Base-by-base conservation (phyloP, 2,329 filamentous ascomycete species). In the Reticulascus tulasneorum region DNA sequence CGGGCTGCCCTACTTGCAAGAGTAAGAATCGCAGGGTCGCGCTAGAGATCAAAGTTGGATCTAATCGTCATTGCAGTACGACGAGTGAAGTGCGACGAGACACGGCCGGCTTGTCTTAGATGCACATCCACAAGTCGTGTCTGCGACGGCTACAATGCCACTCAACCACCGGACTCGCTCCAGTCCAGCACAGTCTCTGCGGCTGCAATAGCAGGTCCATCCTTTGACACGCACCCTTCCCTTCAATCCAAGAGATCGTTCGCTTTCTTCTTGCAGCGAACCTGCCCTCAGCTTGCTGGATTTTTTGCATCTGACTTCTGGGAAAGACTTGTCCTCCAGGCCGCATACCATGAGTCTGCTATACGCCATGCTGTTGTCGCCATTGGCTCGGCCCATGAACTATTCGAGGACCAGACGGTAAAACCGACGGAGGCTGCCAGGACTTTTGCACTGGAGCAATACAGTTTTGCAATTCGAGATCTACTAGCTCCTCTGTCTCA, bases 291-390 rank as follows among this genome's bases (percentile, higher is more conserved):
- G n/a, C n/a, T n/a, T n/a, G n/a, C n/a, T n/a, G n/a, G n/a, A n/a
- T n/a, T n/a, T n/a, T n/a, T n/a, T n/a, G n/a, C n/a, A n/a, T n/a
- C n/a, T n/a, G n/a, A n/a, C n/a, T n/a, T n/a, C n/a, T n/a, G n/a
- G n/a, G n/a, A n/a, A n/a, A n/a, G n/a, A 9, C 20, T 13, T 5
- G 20, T 24, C n/a, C 13, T 13, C 12, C 12, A 5, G 9, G n/a
- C 22, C 16, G 9, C 4, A 13, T 15, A 17, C 20, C 29, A 10
- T 11, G 64, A 74, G 31, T 65, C 69, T 0, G 62, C 66, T 6
- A 63, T 74, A 16, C 62, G 63, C 3, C 72, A 75, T 45, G 67
- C 71, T 11, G 56, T 73, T 8, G 59, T 72, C 5, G 69, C 71
- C 27, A 60, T 76, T 9, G 69, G 69, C 38, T 62, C 62, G n/a